A percentile compares a stretch with the other conserved stretches of the same genome.
Evolutionary conservation across 305 asterid species (phyloP).

Genomic region (Andrographis paniculata): DNA sequence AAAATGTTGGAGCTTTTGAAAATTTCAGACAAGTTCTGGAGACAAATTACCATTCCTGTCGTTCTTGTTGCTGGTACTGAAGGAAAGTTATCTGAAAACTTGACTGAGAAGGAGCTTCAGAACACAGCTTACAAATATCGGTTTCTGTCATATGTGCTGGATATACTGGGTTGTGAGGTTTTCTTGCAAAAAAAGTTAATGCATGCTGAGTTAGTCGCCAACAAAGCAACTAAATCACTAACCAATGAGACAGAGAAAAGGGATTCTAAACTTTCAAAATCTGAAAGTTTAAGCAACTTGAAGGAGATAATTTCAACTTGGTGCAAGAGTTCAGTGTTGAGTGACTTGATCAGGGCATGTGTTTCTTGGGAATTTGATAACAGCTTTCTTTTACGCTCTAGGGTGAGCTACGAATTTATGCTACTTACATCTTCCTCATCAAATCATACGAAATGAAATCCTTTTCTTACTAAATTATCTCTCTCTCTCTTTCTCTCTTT

Average conservation of each 20-base stretch:
- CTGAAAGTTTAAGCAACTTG: slow-evolving; percentile 30
- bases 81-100: slow-evolving; percentile 30
- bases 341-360: slow-evolving; percentile 61
- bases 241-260: slow-evolving; percentile 28
- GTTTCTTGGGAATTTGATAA: slow-evolving; percentile 57
- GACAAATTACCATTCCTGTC: slow-evolving; percentile 46
- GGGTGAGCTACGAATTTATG: slow-evolving; percentile 39
- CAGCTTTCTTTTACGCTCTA: slow-evolving; percentile 40
- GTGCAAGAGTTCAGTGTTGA: slow-evolving; percentile 47
- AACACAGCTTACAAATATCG: slow-evolving; percentile 45
- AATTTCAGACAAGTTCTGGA: slow-evolving; percentile 66
- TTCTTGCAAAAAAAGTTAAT: slow-evolving; percentile 72
- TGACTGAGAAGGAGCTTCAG: slow-evolving; percentile 34
- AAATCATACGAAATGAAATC: slow-evolving; percentile 9
- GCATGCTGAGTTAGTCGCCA: slow-evolving; percentile 42
- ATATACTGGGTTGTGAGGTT: slow-evolving; percentile 67
- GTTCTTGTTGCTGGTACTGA: slow-evolving; percentile 29
- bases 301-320: slow-evolving; percentile 55
- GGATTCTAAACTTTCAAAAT: slow-evolving; percentile 25
- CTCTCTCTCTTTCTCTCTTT: slow-evolving; percentile 1
- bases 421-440: slow-evolving; percentile 9
- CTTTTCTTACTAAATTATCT: slow-evolving; percentile 4
- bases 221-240: slow-evolving; percentile 36
- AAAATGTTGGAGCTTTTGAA: slow-evolving; percentile 59
- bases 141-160: slow-evolving; percentile 51